Percentiles rank a stretch among this genome's conserved stretches.
phyloP scores from a whole-genome alignment of 2,329 filamentous ascomycete genomes.

The Cadophora gregata region DNA sequence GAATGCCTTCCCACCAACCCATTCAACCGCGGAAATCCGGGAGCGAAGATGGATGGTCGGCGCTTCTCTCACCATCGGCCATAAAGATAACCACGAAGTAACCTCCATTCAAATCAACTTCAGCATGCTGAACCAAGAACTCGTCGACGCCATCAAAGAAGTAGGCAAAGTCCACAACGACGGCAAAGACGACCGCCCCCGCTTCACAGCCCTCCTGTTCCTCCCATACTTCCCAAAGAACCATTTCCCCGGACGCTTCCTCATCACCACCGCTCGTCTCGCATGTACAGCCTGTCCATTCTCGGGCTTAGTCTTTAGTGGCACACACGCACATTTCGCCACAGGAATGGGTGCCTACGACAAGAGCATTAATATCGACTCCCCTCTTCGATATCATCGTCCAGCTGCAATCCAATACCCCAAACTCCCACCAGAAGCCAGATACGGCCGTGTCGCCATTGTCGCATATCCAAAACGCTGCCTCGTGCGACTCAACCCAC shows the following conservation, averaged over 20 bases:
- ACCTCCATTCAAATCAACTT: constrained; percentile 18
- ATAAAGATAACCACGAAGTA: constrained; percentile 11
- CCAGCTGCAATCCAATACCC: background rate
- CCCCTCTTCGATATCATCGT: background rate
- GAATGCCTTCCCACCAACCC: background rate
- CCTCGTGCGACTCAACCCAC: constrained; percentile 10
- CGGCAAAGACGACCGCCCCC: constrained; percentile 14
- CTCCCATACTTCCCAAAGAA: constrained; percentile 15
- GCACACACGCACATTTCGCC: constrained; percentile 18
- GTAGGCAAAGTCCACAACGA: constrained; percentile 18
- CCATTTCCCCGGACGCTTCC: constrained; percentile 18
- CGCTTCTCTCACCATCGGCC: constrained; percentile 9
- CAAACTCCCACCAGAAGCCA: background rate
- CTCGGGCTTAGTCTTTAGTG: constrained; percentile 12
- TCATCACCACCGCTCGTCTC: constrained; percentile 17
- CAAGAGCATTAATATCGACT: background rate
- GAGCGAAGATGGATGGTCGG: constrained; percentile 2
- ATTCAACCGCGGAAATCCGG: background rate
- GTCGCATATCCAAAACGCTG: constrained; percentile 12
- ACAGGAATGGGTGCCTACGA: constrained; percentile 12
- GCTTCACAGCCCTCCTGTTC: constrained; percentile 18
- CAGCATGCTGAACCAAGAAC: constrained; percentile 3
- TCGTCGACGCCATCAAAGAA: constrained; percentile 15
- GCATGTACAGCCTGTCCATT: constrained; percentile 8
- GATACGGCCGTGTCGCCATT: constrained; percentile 11